A percentile compares a stretch with the other conserved stretches of the same genome.
These are phyloP conservation scores for Citrus hindsii DNA, from an alignment of 345 rosid genomes.

Conservation along the genomic window DNA sequence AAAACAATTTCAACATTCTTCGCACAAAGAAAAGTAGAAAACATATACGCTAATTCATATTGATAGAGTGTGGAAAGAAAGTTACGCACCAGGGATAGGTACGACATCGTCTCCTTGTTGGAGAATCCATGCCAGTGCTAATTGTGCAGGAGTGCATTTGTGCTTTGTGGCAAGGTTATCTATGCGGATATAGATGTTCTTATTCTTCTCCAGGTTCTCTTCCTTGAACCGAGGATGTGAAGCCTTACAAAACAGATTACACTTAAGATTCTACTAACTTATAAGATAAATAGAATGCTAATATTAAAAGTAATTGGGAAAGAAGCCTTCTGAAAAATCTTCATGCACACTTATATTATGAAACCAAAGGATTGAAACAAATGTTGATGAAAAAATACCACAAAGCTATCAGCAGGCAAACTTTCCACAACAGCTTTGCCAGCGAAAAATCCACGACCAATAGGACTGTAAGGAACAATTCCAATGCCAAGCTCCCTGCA, in stretches of 20 bases:
- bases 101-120: conserved; percentile 30
- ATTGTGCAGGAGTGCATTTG: conserved; percentile 29
- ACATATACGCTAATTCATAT: neutral
- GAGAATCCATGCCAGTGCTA: conserved; percentile 38
- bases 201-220: conserved; percentile 32
- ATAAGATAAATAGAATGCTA: neutral
- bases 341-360: neutral
- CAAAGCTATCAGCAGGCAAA: conserved; percentile 24
- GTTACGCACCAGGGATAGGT: conserved; percentile 25
- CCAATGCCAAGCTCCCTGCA: conserved; percentile 59
- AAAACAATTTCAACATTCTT: neutral
- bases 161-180: conserved; percentile 25
- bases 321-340: neutral
- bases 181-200: conserved; percentile 19
- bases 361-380: neutral
- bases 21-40: neutral
- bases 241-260: neutral
- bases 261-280: neutral
- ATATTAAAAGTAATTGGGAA: neutral
- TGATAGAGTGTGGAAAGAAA: neutral
- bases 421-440: conserved; percentile 44
- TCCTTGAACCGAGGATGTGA: conserved; percentile 24
- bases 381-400: conserved; percentile 29
- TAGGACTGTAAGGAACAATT: conserved; percentile 53
- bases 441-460: conserved; percentile 55